Conservation (phyloP, 768 basidiomycete genomes). For the Tubosaeta brunneosetosa region DNA sequence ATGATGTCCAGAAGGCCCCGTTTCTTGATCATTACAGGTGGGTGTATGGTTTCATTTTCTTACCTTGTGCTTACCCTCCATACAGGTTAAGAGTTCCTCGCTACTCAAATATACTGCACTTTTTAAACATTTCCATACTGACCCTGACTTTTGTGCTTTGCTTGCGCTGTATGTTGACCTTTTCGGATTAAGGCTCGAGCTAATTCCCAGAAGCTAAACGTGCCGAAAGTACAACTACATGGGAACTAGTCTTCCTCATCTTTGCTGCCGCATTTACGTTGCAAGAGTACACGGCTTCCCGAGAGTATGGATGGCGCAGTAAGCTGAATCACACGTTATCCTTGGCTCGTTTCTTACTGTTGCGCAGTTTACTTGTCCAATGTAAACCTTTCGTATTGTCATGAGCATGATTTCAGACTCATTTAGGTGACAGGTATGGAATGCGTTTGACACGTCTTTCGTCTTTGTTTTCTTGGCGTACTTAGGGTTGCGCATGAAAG, state of each 20-base stretch:
- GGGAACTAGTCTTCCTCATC: slow-evolving; percentile 72
- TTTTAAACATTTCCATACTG: slow-evolving; percentile 68
- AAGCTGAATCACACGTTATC: slow-evolving; percentile 30
- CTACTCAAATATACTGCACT: slow-evolving; percentile 74
- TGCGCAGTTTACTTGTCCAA: slow-evolving; percentile 75
- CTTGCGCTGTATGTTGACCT: slow-evolving; percentile 54
- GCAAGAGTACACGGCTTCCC: slow-evolving; percentile 84
- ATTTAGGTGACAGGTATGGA: slow-evolving; percentile 66
- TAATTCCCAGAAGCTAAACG: slow-evolving; percentile 48
- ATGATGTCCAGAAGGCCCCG: slow-evolving; percentile 60
- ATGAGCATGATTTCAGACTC: background rate
- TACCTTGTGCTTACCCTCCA: background rate
- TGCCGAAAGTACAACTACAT: slow-evolving; percentile 43
- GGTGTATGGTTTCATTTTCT: background rate
- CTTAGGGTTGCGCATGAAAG: slow-evolving; percentile 58
- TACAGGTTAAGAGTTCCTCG: slow-evolving; percentile 72
- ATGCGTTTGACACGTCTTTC: slow-evolving; percentile 79
- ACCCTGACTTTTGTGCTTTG: slow-evolving; percentile 69
- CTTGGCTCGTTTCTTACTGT: background rate
- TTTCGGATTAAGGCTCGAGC: background rate
- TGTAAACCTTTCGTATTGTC: slow-evolving; percentile 35
- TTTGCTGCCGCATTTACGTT: slow-evolving; percentile 75
- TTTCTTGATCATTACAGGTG: slow-evolving; percentile 84
- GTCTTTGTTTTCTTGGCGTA: slow-evolving; percentile 67
- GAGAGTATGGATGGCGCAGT: slow-evolving; percentile 87